Evolutionary conservation across 1,139 yeast genomes (phyloP).

Genomic region (Yamadazyma buinensis): DNA sequence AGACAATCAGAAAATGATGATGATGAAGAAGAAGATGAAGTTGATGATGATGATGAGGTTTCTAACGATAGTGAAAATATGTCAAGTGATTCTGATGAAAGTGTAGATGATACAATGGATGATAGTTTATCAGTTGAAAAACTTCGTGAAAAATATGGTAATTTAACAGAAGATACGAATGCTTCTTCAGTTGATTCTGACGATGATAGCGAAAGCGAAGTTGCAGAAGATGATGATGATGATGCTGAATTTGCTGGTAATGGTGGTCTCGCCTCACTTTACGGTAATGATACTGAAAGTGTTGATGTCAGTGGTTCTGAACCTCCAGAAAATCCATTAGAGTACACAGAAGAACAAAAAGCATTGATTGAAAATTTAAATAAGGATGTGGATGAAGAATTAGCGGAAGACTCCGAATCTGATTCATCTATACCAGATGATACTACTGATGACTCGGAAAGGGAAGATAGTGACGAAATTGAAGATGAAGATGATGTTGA

Average conservation of each 20-base stretch:
- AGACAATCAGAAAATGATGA: slow-evolving; percentile 32
- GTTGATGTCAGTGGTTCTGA: slow-evolving; percentile 3
- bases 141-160: slow-evolving; percentile 59
- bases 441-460: slow-evolving; percentile 10
- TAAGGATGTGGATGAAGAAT: slow-evolving; percentile 12
- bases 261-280: slow-evolving; percentile 32
- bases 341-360: slow-evolving; percentile 35
- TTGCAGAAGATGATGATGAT: slow-evolving; percentile 9
- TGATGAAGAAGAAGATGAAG: slow-evolving; percentile 18
- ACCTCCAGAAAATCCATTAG: slow-evolving; percentile 11
- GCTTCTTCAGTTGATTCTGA: slow-evolving; percentile 13
- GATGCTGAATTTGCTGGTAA: slow-evolving; percentile 20
- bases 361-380: slow-evolving; percentile 24
- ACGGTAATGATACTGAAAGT: slow-evolving; percentile 16
- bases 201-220: no score
- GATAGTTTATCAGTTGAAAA: slow-evolving; percentile 62
- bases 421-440: slow-evolving; percentile 20
- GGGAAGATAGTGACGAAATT: slow-evolving; percentile 7
- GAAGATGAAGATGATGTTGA: slow-evolving; percentile 4
- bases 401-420: slow-evolving; percentile 13
- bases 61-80: slow-evolving; percentile 21
- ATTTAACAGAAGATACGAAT: slow-evolving; percentile 24
- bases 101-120: slow-evolving; percentile 37
- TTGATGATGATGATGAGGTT: slow-evolving; percentile 12
- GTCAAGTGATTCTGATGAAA: slow-evolving; percentile 26